Conservation (phyloP, 1,284 basidiomycete genomes). For the Kwoniella shivajii region DNA sequence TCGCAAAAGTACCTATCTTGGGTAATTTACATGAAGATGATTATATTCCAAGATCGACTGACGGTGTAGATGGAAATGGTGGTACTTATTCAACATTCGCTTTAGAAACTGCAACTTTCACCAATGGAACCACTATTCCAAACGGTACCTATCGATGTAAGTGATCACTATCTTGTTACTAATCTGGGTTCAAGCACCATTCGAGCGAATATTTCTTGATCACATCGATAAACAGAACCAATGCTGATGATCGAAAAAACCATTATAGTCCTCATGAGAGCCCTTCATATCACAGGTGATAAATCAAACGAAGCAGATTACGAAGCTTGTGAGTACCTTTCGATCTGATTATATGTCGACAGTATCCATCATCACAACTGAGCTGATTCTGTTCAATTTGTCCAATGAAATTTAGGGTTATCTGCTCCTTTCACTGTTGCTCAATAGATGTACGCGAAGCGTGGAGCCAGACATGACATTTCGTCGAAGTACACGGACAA, state of each 20-base stretch:
- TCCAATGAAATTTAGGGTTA: constrained; percentile 22
- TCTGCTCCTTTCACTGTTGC: constrained; percentile 29
- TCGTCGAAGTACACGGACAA: too few relatives aligned
- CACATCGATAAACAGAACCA: constrained; percentile 23
- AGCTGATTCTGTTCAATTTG: not conserved
- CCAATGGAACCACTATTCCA: constrained; percentile 64
- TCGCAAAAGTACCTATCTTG: constrained; percentile 54
- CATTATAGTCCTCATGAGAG: constrained; percentile 61
- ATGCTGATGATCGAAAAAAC: not conserved
- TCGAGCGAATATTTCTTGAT: constrained; percentile 62
- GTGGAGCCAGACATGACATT: too few relatives aligned
- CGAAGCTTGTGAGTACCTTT: constrained; percentile 58
- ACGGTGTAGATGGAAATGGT: constrained; percentile 42
- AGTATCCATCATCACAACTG: not conserved
- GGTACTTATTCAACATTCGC: constrained; percentile 55
- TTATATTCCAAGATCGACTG: constrained; percentile 52
- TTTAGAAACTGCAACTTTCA: constrained; percentile 56
- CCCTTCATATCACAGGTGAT: constrained; percentile 64
- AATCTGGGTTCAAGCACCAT: constrained; percentile 55
- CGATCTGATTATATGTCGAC: not conserved
- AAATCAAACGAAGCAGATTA: constrained; percentile 60
- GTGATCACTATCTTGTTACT: constrained; percentile 14
- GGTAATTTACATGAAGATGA: constrained; percentile 54
- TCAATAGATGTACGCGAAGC: constrained; percentile 11
- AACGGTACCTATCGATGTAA: constrained; percentile 62